Percentiles rank a stretch among this genome's conserved stretches.
Conservation (phyloP, 495 filamentous ascomycete genomes). For the Lepidopterella palustris region DNA sequence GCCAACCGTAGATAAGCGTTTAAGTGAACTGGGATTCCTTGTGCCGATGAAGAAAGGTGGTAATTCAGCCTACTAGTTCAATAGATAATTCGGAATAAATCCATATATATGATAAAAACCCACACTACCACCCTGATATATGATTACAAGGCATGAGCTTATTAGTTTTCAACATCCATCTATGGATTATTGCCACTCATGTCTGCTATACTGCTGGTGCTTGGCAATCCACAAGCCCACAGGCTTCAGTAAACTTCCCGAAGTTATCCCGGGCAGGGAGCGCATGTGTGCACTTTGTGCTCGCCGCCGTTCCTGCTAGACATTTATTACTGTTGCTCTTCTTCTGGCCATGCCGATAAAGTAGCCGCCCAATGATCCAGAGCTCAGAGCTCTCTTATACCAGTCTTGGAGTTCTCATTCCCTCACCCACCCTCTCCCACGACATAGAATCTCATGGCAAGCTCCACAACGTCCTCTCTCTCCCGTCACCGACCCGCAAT, state of each 20-base stretch:
- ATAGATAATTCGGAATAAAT: too few species aligned
- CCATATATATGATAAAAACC: too few species aligned
- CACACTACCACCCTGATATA: too few species aligned
- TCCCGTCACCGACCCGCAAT: conserved; percentile 27
- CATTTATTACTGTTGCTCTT: background rate
- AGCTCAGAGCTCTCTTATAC: background rate
- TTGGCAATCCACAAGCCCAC: background rate
- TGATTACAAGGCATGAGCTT: too few species aligned
- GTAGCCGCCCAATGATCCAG: conserved; percentile 6
- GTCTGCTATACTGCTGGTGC: too few species aligned
- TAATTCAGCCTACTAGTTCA: too few species aligned
- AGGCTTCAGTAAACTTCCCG: background rate
- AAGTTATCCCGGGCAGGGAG: background rate
- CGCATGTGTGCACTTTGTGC: conserved; percentile 3
- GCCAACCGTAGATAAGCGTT: too few species aligned
- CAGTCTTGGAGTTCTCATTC: background rate
- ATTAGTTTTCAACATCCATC: too few species aligned
- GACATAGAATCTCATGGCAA: conserved; percentile 10
- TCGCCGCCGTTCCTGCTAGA: background rate
- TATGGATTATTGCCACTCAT: too few species aligned
- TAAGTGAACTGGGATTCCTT: too few species aligned
- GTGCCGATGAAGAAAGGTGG: too few species aligned
- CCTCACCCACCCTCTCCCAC: background rate
- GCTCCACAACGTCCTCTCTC: conserved; percentile 19
- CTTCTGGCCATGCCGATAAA: conserved; percentile 5